phyloP scores from a whole-genome alignment of 1,284 basidiomycete species.

The Tilletia walkeri region DNA sequence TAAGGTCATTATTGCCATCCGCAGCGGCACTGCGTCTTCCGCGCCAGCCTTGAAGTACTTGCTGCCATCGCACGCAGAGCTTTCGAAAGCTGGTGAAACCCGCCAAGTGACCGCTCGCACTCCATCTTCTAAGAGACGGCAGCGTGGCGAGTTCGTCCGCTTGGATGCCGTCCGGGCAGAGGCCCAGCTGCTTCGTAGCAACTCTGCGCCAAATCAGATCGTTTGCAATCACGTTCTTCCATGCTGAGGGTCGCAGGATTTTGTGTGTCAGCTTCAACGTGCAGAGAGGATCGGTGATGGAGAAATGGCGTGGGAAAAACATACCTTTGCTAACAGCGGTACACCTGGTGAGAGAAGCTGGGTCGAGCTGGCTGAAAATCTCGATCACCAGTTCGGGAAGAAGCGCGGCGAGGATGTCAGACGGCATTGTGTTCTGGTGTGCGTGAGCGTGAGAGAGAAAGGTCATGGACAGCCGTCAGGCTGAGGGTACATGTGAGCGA shows the following conservation, averaged over 20 bases:
- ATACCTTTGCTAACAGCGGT: background rate
- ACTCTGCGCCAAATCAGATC: conserved; percentile 7
- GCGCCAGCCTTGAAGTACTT: too few relatives aligned
- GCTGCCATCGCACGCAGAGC: background rate
- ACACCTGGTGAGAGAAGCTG: background rate
- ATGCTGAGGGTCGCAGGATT: background rate
- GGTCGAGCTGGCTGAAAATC: background rate
- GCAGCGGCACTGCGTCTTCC: too few relatives aligned
- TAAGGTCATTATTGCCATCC: too few relatives aligned
- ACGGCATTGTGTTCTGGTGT: background rate
- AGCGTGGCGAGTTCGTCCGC: background rate
- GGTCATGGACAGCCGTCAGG: too few relatives aligned
- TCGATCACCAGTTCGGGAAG: conserved; percentile 3
- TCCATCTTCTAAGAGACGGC: background rate
- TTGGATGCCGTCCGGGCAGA: background rate
- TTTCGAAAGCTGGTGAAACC: background rate
- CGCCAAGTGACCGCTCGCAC: conserved; percentile 1
- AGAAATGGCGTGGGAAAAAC: too few relatives aligned
- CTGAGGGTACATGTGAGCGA: too few relatives aligned
- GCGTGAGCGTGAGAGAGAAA: too few relatives aligned
- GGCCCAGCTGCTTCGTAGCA: background rate
- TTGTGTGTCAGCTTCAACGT: too few relatives aligned
- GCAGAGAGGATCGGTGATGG: too few relatives aligned
- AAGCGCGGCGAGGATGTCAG: background rate
- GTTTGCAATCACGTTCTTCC: background rate